Evolutionary conservation across 345 rosid genomes (phyloP).

Genomic region (Moringa oleifera): DNA sequence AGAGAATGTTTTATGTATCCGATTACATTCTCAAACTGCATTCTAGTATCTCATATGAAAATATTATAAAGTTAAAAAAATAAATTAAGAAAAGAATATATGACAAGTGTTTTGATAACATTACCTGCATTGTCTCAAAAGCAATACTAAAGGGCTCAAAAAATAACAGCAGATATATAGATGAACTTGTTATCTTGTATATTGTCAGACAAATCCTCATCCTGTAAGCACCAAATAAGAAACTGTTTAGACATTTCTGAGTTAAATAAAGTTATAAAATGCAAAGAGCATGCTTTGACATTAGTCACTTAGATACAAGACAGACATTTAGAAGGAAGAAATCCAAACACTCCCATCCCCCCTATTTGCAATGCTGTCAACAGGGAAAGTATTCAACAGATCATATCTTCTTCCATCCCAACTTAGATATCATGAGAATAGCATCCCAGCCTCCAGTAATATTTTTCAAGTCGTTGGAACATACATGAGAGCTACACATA

Average conservation of each 20-base stretch:
- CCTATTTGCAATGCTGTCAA: too few relatives aligned
- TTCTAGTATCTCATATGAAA: neutral
- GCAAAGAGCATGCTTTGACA: neutral
- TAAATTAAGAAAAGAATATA: too few relatives aligned
- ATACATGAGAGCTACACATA: too few relatives aligned
- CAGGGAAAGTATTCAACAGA: too few relatives aligned
- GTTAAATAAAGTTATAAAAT: neutral
- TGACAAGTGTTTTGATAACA: slow-evolving; percentile 3
- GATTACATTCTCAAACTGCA: slow-evolving; percentile 5
- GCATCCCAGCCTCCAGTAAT: too few relatives aligned
- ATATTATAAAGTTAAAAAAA: neutral
- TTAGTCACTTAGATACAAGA: neutral
- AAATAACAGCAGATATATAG: slow-evolving; percentile 47
- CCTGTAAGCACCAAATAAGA: slow-evolving; percentile 34
- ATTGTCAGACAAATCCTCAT: slow-evolving; percentile 40
- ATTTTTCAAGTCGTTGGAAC: too few relatives aligned
- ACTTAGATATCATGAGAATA: too few relatives aligned
- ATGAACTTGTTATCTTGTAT: slow-evolving; percentile 34
- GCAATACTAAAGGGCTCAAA: slow-evolving; percentile 64
- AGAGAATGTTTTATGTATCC: slow-evolving; percentile 13
- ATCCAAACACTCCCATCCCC: neutral
- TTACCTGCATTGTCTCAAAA: slow-evolving; percentile 71
- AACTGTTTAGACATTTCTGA: neutral
- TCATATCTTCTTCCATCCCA: too few relatives aligned
- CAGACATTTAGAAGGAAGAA: neutral